These are phyloP conservation scores for Yarrowia hollandica DNA, from an alignment of 805 yeast genomes.

Conservation along the genomic window DNA sequence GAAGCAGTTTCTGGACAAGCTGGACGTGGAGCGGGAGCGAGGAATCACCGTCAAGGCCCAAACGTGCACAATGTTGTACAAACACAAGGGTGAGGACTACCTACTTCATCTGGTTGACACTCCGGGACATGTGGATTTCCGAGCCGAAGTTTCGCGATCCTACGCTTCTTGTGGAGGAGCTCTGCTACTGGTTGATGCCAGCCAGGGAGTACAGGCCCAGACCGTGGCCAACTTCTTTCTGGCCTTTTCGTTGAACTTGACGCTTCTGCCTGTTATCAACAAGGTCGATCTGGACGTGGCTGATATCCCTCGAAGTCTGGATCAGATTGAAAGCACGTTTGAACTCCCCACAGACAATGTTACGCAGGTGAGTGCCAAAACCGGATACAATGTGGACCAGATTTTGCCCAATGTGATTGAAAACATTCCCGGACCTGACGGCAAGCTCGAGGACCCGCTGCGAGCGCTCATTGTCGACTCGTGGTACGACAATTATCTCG, in stretches of 20 bases:
- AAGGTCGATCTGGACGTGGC: conserved; percentile 90
- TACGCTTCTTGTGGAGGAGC: conserved; percentile 98
- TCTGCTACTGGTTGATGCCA: conserved; percentile 82
- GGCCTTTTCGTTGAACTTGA: conserved; percentile 81
- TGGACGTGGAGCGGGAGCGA: conserved; percentile 93
- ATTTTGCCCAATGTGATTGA: conserved; percentile 81
- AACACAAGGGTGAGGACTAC: conserved; percentile 67
- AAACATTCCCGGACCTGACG: conserved; percentile 77
- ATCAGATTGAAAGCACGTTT: conserved; percentile 81
- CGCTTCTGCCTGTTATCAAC: conserved; percentile 84
- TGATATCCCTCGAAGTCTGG: conserved; percentile 74
- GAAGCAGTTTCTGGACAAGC: conserved; percentile 82
- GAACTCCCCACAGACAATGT: conserved; percentile 75
- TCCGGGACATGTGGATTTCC: conserved; percentile 96
- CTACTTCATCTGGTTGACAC: conserved; percentile 90
- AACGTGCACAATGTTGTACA: conserved; percentile 90
- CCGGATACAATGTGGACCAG: conserved; percentile 75
- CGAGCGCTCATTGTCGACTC: conserved; percentile 89
- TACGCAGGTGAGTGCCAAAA: conserved; percentile 86
- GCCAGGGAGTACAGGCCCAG: conserved; percentile 96
- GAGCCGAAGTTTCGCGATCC: conserved; percentile 89
- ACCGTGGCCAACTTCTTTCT: conserved; percentile 95
- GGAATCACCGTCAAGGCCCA: conserved; percentile 98
- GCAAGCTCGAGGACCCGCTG: conserved; percentile 53
- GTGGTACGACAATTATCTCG: conserved; percentile 92